Evolutionary conservation across 2,329 filamentous ascomycete species (phyloP).

Genomic region (Exserohilum turcica): DNA sequence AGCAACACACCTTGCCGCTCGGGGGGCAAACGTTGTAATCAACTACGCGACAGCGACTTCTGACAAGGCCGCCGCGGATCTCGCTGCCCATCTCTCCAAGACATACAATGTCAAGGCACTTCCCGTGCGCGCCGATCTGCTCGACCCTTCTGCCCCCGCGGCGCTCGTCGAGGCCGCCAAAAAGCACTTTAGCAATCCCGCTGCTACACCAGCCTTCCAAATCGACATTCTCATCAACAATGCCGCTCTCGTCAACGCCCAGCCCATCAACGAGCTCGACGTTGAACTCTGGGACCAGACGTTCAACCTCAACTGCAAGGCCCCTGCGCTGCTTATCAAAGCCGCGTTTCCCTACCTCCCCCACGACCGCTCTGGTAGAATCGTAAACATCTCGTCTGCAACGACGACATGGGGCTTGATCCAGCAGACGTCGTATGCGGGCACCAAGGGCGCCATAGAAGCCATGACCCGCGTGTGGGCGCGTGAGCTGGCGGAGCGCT

Average conservation of each 20-base stretch:
- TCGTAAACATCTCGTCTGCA: constrained; percentile 13
- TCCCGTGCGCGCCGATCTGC: constrained; percentile 10
- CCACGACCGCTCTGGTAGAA: constrained; percentile 8
- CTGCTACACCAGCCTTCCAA: constrained; percentile 6
- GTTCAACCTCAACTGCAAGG: constrained; percentile 13
- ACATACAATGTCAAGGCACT: constrained; percentile 12
- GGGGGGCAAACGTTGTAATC: constrained; percentile 10
- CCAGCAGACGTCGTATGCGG: constrained; percentile 13
- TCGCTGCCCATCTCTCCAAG: constrained; percentile 11
- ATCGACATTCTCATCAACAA: constrained; percentile 15
- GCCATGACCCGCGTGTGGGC: constrained; percentile 16
- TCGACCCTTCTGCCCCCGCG: constrained; percentile 10
- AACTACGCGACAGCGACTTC: constrained; percentile 11
- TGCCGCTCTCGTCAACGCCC: constrained; percentile 9
- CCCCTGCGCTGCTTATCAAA: constrained; percentile 11
- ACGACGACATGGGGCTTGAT: constrained; percentile 13
- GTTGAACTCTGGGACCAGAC: constrained; percentile 11
- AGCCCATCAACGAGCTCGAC: constrained; percentile 12
- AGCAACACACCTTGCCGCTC: constrained; percentile 10
- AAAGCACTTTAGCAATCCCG: constrained; percentile 2
- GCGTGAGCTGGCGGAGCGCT: constrained; percentile 7
- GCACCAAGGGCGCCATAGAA: constrained; percentile 11
- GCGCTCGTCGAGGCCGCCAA: constrained; percentile 11
- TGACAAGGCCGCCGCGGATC: constrained; percentile 6
- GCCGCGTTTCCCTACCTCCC: constrained; percentile 10